Base-by-base conservation (phyloP, 441 rosid genomes). In the Erysimum cheiri region DNA sequence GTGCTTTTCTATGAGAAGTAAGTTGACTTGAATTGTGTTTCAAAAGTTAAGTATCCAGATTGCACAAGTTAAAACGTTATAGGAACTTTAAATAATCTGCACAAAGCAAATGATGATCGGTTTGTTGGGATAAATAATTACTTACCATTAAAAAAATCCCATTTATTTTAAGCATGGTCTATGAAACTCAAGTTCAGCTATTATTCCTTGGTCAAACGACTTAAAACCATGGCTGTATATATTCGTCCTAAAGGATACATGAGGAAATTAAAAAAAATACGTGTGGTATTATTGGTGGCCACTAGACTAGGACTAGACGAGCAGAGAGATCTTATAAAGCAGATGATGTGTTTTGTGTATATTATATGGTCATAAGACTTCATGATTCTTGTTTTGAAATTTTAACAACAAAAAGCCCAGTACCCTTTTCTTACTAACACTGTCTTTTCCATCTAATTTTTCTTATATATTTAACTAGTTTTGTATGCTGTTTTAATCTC, bases 351-450 rank as follows among this genome's bases (percentile, higher is more conserved):
- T 33, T 57, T 15, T 14, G 33, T 26, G 60, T 29, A 43, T 60
- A 73, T 73, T 35, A 37, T 46, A 74, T 61, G 17, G 78, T 74
- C 78, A 47, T 69, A 37, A 13, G 74, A 54, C 46, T 55, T 60
- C 53, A 69, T 69, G 74, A 74, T 69, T 74, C 70, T 29, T 68
- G 40, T 37, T 60, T 74, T 74, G 74, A 74, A 60, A 13, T 17
- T 19, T 26, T 36, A 56, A 68, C 46, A 69, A 67, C 62, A 49
- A 43, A 53, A 60, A 47, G 19, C 50, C 44, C 60, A 29, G 10
- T n/a, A n/a, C 5, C 29, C 33, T 13, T 13, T 48, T 63, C 33
- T 35, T 1, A 31, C 32, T 19, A 52, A 33, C 59, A 13, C 43
- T 19, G 52, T 65, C 60, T 36, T 65, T 56, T 72, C 64, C 31